phyloP scores from a whole-genome alignment of 176 grass and related monocot species.

The Eleusine indica region DNA sequence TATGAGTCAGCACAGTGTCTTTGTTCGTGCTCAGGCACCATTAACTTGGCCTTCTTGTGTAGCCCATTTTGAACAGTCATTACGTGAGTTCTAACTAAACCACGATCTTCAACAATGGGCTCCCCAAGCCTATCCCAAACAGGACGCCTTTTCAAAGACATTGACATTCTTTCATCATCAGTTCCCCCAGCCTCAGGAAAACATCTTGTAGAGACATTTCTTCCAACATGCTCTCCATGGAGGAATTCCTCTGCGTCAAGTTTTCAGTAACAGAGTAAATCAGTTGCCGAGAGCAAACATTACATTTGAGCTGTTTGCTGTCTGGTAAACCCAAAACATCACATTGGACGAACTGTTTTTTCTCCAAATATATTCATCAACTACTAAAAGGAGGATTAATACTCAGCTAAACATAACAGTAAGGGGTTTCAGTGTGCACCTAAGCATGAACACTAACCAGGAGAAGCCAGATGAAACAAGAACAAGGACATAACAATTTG shows the following conservation, averaged over 20 bases:
- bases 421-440: neutral
- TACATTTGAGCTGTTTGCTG: slow-evolving; percentile 12
- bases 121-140: slow-evolving; percentile 82
- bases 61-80: slow-evolving; percentile 41
- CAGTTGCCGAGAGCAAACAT: neutral
- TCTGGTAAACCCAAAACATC: slow-evolving; percentile 3
- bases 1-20: slow-evolving; percentile 33
- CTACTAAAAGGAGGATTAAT: slow-evolving; percentile 7
- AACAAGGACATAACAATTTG: neutral
- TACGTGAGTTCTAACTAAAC: slow-evolving; percentile 26
- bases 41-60: slow-evolving; percentile 47
- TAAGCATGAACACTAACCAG: slow-evolving; percentile 12
- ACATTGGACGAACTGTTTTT: neutral
- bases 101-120: slow-evolving; percentile 34
- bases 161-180: slow-evolving; percentile 32
- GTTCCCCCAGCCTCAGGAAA: slow-evolving; percentile 42
- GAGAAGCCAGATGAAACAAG: slow-evolving; percentile 23
- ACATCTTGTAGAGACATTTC: slow-evolving; percentile 44
- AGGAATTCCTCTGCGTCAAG: slow-evolving; percentile 51
- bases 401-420: slow-evolving; percentile 4
- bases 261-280: slow-evolving; percentile 24
- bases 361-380: neutral
- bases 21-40: slow-evolving; percentile 41
- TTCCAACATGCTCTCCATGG: slow-evolving; percentile 17
- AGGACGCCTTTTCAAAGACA: slow-evolving; percentile 45